Percentiles rank a stretch among this genome's conserved stretches.
Evolutionary conservation across 352 stramenopile species (phyloP).

Genomic region (Pythium pyrilobum): DNA sequence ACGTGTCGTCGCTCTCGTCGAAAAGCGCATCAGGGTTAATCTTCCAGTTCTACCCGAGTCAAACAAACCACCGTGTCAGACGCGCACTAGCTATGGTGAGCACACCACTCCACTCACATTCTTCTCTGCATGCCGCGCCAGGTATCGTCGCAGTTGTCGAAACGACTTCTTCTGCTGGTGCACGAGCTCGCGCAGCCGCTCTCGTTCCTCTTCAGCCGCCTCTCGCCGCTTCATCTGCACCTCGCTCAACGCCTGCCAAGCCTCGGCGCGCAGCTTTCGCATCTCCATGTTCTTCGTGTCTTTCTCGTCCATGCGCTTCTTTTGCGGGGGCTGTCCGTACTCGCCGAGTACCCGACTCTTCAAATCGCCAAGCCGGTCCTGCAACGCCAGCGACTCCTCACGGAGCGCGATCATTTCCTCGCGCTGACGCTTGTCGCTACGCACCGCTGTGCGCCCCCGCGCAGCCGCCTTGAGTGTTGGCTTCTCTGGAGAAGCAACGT

Average conservation of each 20-base stretch:
- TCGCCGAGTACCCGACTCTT: conserved; percentile 4
- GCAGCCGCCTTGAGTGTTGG: background rate
- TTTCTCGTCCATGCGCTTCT: conserved; percentile 3
- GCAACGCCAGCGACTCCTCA: conserved; percentile 17
- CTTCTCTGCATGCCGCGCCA: background rate
- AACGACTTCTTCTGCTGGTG: conserved; percentile 6
- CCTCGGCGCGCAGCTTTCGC: conserved; percentile 1
- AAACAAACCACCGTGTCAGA: background rate
- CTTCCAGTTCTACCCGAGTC: no score
- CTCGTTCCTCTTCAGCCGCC: conserved; percentile 1
- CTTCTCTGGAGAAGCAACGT: background rate
- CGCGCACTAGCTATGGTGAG: background rate
- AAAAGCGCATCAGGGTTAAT: background rate
- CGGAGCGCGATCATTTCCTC: conserved; percentile 26
- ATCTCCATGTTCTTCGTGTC: conserved; percentile 7
- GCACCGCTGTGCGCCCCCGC: background rate
- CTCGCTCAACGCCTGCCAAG: conserved; percentile 10
- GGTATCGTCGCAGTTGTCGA: conserved; percentile 7
- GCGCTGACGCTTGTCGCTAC: conserved; percentile 30
- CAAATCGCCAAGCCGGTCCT: conserved; percentile 21
- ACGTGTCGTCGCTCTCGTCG: background rate
- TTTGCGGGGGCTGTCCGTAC: background rate
- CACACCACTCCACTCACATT: background rate
- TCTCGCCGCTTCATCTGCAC: conserved; percentile 3
- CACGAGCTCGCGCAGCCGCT: conserved; percentile 1